A percentile compares a stretch with the other conserved stretches of the same genome.
Evolutionary conservation across 1,284 basidiomycete genomes (phyloP).

Genomic region (Ceraceosorus guamensis): DNA sequence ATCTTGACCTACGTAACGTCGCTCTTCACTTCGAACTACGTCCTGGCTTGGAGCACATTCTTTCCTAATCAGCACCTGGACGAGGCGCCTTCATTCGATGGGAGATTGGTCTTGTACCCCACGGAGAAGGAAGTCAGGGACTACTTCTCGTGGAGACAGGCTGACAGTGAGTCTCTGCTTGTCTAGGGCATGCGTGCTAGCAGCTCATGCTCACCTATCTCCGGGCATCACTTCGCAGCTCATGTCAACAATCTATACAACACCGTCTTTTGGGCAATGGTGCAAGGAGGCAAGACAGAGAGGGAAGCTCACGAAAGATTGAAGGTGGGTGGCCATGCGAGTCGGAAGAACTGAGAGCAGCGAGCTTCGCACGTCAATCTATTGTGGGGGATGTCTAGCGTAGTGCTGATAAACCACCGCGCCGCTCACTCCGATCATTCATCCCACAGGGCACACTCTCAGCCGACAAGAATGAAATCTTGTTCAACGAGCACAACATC

Average conservation of each 20-base stretch:
- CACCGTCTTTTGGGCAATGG: constrained; percentile 87
- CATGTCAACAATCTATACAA: constrained; percentile 99
- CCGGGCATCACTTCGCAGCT: constrained; percentile 54
- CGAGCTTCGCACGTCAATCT: too few relatives aligned
- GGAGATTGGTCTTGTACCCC: constrained; percentile 73
- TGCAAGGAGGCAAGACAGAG: constrained; percentile 68
- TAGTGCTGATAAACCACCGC: too few relatives aligned
- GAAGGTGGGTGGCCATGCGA: too few relatives aligned
- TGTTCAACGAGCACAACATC: constrained; percentile 71
- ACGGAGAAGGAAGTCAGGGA: constrained; percentile 66
- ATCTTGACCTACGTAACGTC: constrained; percentile 83
- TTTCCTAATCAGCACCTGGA: constrained; percentile 64
- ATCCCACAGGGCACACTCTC: too few relatives aligned
- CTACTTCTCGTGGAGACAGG: constrained; percentile 93
- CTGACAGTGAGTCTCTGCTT: constrained; percentile 64
- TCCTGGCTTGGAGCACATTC: constrained; percentile 73
- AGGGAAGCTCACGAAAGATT: too few relatives aligned
- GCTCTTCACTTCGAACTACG: constrained; percentile 84
- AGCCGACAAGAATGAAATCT: constrained; percentile 88
- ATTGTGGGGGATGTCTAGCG: too few relatives aligned
- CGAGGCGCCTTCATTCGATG: constrained; percentile 87
- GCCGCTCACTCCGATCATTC: too few relatives aligned
- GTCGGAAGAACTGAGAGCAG: too few relatives aligned
- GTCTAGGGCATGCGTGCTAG: not conserved
- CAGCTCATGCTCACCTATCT: not conserved